Percentiles rank a stretch among this genome's conserved stretches.
These are phyloP conservation scores for Cryphonectria radicalis DNA, from an alignment of 2,329 filamentous ascomycete genomes.

Conservation along the genomic window DNA sequence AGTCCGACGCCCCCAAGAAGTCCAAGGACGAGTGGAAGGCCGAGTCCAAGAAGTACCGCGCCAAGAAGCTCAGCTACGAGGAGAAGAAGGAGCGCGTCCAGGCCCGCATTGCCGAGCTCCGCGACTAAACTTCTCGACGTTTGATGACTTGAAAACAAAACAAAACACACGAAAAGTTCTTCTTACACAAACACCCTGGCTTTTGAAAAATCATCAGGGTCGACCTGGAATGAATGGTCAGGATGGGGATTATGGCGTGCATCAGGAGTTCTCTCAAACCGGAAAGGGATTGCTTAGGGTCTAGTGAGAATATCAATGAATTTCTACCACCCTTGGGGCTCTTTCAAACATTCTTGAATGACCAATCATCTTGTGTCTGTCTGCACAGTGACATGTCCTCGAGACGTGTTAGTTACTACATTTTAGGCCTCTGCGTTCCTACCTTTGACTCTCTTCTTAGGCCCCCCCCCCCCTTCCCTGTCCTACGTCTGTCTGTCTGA, in stretches of 20 bases:
- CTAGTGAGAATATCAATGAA: slow-evolving; percentile 29
- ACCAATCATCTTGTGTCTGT: not conserved
- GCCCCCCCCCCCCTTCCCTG: not conserved
- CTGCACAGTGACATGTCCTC: not conserved
- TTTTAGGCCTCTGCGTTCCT: not conserved
- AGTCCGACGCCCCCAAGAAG: slow-evolving; percentile 80
- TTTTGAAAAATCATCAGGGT: slow-evolving; percentile 12
- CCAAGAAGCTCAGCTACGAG: slow-evolving; percentile 77
- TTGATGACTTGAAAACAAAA: not conserved
- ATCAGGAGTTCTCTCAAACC: slow-evolving; percentile 24
- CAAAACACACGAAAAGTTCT: slow-evolving; percentile 14
- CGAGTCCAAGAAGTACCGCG: slow-evolving; percentile 89
- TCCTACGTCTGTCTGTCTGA: not conserved
- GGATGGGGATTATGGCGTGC: slow-evolving; percentile 29
- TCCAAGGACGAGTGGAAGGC: slow-evolving; percentile 95
- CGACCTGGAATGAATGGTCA: slow-evolving; percentile 25
- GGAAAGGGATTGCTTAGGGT: slow-evolving; percentile 31
- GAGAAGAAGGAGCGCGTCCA: slow-evolving; percentile 84
- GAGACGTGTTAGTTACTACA: no score
- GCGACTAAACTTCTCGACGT: slow-evolving; percentile 46
- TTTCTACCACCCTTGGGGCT: slow-evolving; percentile 29
- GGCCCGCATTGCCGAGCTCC: slow-evolving; percentile 87
- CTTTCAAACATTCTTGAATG: slow-evolving; percentile 1
- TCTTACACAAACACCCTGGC: slow-evolving; percentile 8
- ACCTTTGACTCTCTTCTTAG: not conserved